Evolutionary conservation across 129 eudicot species (phyloP), one percentile per base, ranked within the genome.

Genomic region (Kitagawia praeruptora): DNA sequence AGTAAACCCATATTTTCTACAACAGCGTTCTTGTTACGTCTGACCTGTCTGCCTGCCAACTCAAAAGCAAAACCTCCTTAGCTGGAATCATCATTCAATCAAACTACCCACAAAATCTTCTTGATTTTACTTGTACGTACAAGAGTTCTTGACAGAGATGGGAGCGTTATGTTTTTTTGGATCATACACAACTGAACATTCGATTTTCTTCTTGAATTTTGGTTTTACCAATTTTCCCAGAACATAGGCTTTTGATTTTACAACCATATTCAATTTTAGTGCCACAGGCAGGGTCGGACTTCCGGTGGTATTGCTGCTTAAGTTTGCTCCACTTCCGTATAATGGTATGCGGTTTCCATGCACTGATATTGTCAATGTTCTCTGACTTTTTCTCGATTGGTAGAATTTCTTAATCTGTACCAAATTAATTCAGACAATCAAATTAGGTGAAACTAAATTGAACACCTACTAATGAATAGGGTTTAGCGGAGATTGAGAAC

Each of bases 211-310:
- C 80, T 80, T 80, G 80, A 94, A 94, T 78, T 89, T 94, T 1
- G 98, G 96, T 78, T 89, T 94, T 13, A 94, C 98, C 75, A 94
- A 72, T 88, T 89, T 87, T 3, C 98, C 98, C 87, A 94, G 40
- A 80, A 94, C 97, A 72, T 92, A 88, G 3, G 84, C 98, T 84
- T 89, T 87, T 23, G 98, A 94, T 84, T 89, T 85, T 34, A 92
- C 90, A 78, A 81, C 83, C 45, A 94, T 91, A 37, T 64, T 88
- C 81, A 94, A 56, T 48, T 82, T 90, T 76, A 94, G 25, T 4
- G 86, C 89, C 87, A 94, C 96, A 8, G 93, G 91, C 5, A 88
- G 63, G 2, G 93, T 85, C 15, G 97, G 89, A 8, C 81, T 58
- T 77, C 96, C 98, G 19, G 89, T 86, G 19, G 88, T 87, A 18